A percentile compares a stretch with the other conserved stretches of the same genome.
These are phyloP conservation scores for Asterophora parasitica DNA, from an alignment of 768 basidiomycete genomes.

Conservation along the genomic window DNA sequence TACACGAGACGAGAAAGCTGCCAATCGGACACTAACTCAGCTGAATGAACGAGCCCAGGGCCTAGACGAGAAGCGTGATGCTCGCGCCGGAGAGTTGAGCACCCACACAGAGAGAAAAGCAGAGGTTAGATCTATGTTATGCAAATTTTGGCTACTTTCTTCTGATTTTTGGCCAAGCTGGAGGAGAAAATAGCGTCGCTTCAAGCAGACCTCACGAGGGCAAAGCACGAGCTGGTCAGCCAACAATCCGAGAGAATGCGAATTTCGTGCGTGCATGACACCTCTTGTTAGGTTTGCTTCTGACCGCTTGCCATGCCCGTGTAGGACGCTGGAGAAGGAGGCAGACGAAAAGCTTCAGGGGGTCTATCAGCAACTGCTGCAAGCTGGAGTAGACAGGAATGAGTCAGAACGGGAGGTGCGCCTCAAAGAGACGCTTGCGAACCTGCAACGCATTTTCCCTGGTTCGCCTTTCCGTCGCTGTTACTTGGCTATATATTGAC, in stretches of 20 bases:
- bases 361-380: slow-evolving; percentile 77
- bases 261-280: slow-evolving; percentile 53
- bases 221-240: slow-evolving; percentile 78
- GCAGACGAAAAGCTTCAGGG: slow-evolving; percentile 87
- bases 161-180: slow-evolving; percentile 33
- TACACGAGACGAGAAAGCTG: slow-evolving; percentile 76
- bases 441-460: slow-evolving; percentile 85
- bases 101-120: slow-evolving; percentile 45
- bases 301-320: neutral
- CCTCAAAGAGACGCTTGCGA: slow-evolving; percentile 82
- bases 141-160: neutral
- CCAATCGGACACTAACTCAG: slow-evolving; percentile 56
- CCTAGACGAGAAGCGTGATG: slow-evolving; percentile 51
- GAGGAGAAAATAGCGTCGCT: slow-evolving; percentile 55
- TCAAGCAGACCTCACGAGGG: slow-evolving; percentile 55
- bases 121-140: slow-evolving; percentile 40
- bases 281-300: neutral
- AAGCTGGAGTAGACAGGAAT: slow-evolving; percentile 84
- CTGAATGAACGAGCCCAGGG: slow-evolving; percentile 67
- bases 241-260: slow-evolving; percentile 78
- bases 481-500: neutral
- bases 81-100: slow-evolving; percentile 50
- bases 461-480: slow-evolving; percentile 37
- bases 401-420: slow-evolving; percentile 81
- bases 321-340: slow-evolving; percentile 85